Conservation (phyloP, 495 filamentous ascomycete species). For the Neurospora sp. region DNA sequence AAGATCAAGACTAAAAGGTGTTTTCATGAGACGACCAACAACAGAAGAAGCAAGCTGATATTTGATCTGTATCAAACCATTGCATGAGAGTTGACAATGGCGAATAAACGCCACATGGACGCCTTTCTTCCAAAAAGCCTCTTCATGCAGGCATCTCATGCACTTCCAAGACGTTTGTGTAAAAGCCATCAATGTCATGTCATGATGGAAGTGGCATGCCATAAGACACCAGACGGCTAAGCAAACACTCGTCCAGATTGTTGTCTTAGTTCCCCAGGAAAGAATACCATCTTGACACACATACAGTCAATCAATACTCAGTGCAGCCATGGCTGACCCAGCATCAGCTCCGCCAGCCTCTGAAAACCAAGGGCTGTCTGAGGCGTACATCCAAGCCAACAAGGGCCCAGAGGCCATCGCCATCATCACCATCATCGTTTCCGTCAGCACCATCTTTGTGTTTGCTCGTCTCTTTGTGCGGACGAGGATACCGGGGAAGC, state of each 20-base stretch:
- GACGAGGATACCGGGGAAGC: slow-evolving; percentile 7
- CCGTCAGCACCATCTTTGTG: slow-evolving; percentile 15
- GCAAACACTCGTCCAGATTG: neutral
- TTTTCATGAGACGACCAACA: neutral
- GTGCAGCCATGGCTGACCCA: neutral
- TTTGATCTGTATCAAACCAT: neutral
- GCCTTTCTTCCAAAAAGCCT: neutral
- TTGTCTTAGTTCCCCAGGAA: neutral
- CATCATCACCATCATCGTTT: slow-evolving; percentile 8
- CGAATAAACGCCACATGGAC: neutral
- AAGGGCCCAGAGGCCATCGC: slow-evolving; percentile 10
- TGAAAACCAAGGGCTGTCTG: neutral
- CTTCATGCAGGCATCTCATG: neutral
- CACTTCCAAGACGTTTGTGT: neutral
- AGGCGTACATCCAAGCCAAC: neutral
- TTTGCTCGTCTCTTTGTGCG: slow-evolving; percentile 18
- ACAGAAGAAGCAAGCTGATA: neutral
- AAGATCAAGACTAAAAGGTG: neutral
- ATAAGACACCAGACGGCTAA: neutral
- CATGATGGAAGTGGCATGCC: neutral
- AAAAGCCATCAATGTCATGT: neutral
- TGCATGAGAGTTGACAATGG: neutral
- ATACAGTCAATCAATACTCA: neutral
- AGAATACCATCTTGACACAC: neutral
- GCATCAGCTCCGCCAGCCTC: neutral